phyloP scores from a whole-genome alignment of 2,329 filamentous ascomycete genomes.

The Ambrosiella xylebori region DNA sequence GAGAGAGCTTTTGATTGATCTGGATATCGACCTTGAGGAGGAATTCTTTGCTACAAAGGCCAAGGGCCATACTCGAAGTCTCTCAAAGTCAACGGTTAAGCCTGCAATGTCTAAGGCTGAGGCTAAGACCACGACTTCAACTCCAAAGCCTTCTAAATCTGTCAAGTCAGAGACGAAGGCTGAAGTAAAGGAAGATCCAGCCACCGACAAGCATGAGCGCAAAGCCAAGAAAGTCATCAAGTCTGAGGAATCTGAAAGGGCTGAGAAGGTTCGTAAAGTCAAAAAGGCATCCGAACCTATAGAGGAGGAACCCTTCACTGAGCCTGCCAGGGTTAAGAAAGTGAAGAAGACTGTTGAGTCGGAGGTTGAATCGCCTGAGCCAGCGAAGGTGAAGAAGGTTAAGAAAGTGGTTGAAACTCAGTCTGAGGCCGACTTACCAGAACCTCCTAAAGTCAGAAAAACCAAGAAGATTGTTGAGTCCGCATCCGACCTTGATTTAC shows the following conservation, averaged over 20 bases:
- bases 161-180: not conserved
- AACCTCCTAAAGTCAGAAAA: not conserved
- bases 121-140: not conserved
- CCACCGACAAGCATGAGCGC: not conserved
- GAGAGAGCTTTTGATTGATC: not conserved
- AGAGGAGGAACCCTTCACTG: not conserved
- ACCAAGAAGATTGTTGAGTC: constrained; percentile 1
- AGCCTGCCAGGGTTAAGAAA: constrained; percentile 3
- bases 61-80: constrained; percentile 1
- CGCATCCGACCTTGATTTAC: not conserved
- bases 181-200: not conserved
- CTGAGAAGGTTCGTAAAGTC: not conserved
- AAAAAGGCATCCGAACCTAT: not conserved
- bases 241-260: not conserved
- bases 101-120: not conserved
- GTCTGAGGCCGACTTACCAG: not conserved
- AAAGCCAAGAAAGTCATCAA: constrained; percentile 9
- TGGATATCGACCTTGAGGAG: not conserved
- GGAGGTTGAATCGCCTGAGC: constrained; percentile 12
- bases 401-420: not conserved
- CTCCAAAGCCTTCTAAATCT: too few species aligned
- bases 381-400: not conserved
- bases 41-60: not conserved
- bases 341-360: not conserved
- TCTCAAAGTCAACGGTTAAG: constrained; percentile 5